Evolutionary conservation across 176 grass and related monocot species (phyloP), one percentile per base, ranked within the genome.

Genomic region (Triticum turgidum): DNA sequence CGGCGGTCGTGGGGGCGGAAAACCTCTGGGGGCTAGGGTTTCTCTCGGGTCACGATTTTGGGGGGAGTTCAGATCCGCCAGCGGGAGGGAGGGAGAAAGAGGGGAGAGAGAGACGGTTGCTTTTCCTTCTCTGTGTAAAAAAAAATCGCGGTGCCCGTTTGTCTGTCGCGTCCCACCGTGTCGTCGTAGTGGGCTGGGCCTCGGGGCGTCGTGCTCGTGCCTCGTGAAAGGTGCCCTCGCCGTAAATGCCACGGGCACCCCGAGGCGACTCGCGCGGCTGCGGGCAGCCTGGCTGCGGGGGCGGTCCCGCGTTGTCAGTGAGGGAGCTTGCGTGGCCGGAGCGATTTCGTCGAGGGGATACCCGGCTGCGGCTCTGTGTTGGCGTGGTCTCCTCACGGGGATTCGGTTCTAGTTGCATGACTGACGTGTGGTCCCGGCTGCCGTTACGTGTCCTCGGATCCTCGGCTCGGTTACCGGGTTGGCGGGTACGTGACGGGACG

Each of bases 21-120:
- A 85, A 86, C 78, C 87, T 82, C 73, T 42, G 41, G 86, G 86
- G 27, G 89, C 93, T 99, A 99, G 97, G 97, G 97, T 99, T 99
- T 96, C 90, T 93, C 69, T 74, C 75, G 13, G 30, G 77, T 58
- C 76, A 73, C 85, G 70, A 90, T 80, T 88, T 87, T 32, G 11
- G 73, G 85, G 85, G 75, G 72, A 73, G 84, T 84, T 84, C 85
- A 91, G 89, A 91, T 91, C 89, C 85, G 85, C 47, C 47, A 69
- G 85, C 80, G 76, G 75, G 80, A 73, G 59, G 56, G 84, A 82
- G 65, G n/a, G n/a, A 67, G 45, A 51, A 44, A 5, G 42, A 22
- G 24, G 42, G 11, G 3, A 32, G 72, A 32, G 38, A 29, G 78
- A 25, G 29, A 64, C 51, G 51, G 51, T 54, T 54, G 51, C 51